These are phyloP conservation scores for Tetrahymena malaccensis DNA, from an alignment of 73 alveolate genomes.

Conservation along the genomic window DNA sequence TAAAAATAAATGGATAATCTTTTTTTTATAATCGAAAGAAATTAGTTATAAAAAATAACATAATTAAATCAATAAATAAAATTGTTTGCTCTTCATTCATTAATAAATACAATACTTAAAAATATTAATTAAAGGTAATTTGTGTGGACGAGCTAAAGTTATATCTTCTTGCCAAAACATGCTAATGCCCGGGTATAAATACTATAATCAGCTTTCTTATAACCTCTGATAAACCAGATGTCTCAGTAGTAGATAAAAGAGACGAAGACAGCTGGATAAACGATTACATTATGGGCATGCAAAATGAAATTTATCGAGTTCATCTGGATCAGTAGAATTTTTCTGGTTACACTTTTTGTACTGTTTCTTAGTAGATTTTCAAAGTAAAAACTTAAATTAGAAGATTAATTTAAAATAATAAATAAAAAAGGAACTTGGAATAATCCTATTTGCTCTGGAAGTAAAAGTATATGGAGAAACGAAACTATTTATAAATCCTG, in stretches of 20 bases:
- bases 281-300: slow-evolving; percentile 59
- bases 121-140: slow-evolving; percentile 53
- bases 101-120: neutral
- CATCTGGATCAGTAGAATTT: slow-evolving; percentile 44
- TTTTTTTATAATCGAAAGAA: too few species aligned
- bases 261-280: slow-evolving; percentile 41
- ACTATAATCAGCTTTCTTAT: slow-evolving; percentile 83
- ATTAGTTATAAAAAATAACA: too few species aligned
- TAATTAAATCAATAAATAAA: too few species aligned
- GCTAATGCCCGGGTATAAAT: slow-evolving; percentile 94
- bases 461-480: slow-evolving; percentile 66
- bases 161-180: slow-evolving; percentile 83
- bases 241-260: slow-evolving; percentile 15
- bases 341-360: slow-evolving; percentile 58
- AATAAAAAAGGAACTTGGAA: slow-evolving; percentile 53
- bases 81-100: too few species aligned
- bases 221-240: slow-evolving; percentile 68
- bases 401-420: neutral
- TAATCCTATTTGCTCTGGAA: slow-evolving; percentile 68
- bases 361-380: slow-evolving; percentile 27
- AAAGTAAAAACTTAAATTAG: neutral
- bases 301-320: slow-evolving; percentile 66
- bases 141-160: slow-evolving; percentile 91
- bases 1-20: too few species aligned
- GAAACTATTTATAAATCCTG: slow-evolving; percentile 88